Percentiles rank a stretch among this genome's conserved stretches.
Conservation (phyloP, 257 asterid species). For the Solanum etuberosum region DNA sequence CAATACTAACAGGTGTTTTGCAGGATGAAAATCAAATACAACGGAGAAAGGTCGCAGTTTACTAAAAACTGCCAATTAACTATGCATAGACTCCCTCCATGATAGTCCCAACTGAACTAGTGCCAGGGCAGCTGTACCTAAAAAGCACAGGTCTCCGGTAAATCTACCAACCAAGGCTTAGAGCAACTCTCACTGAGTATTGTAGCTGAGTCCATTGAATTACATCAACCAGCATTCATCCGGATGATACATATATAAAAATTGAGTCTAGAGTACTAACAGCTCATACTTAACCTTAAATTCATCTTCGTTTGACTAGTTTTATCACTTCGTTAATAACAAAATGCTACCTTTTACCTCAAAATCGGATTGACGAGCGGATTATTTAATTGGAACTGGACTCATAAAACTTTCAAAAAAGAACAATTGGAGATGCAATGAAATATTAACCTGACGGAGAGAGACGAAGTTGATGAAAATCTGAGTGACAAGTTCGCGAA, state of each 20-base stretch:
- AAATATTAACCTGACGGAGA: constrained; percentile 66
- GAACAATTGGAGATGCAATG: background rate
- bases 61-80: background rate
- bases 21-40: background rate
- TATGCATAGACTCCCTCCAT: background rate
- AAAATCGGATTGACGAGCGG: background rate
- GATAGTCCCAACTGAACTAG: background rate
- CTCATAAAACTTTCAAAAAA: background rate
- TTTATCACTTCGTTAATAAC: background rate
- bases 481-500: constrained; percentile 68
- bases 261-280: background rate
- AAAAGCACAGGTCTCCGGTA: background rate
- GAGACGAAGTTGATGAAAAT: constrained; percentile 70
- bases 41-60: background rate
- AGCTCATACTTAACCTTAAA: background rate
- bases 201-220: background rate
- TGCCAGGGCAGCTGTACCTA: background rate
- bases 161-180: background rate
- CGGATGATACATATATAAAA: background rate
- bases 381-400: background rate
- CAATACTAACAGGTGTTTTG: background rate
- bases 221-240: background rate
- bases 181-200: background rate
- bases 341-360: background rate
- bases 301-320: background rate